These are phyloP conservation scores for Verticillium longisporum DNA, from an alignment of 2,329 filamentous ascomycete species.

Conservation along the genomic window DNA sequence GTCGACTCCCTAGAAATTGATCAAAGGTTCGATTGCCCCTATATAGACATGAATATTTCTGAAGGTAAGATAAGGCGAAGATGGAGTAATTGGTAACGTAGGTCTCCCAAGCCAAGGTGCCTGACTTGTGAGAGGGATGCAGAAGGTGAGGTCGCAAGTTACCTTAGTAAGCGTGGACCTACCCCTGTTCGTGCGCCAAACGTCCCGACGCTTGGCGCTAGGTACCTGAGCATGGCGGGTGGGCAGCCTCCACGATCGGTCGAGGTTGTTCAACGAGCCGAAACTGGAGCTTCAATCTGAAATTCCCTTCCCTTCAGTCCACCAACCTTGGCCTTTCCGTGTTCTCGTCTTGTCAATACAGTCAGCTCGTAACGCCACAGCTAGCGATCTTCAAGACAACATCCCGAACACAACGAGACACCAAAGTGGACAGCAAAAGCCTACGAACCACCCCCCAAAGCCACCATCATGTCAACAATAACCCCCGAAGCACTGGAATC, in stretches of 20 bases:
- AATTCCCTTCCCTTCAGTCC: background rate
- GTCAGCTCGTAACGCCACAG: background rate
- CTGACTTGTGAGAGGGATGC: too few species aligned
- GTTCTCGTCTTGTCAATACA: background rate
- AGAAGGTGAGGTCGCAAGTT: background rate
- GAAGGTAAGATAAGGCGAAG: too few species aligned
- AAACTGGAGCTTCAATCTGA: background rate
- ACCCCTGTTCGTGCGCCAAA: background rate
- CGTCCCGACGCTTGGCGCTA: background rate
- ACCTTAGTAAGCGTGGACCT: background rate
- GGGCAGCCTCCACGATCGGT: background rate
- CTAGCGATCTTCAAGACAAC: background rate
- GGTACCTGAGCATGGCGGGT: background rate
- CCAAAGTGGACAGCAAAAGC: background rate
- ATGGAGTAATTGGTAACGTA: too few species aligned
- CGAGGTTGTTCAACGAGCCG: background rate
- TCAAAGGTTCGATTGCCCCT: too few species aligned
- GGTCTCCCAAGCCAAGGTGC: too few species aligned
- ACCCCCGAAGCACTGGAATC: slow-evolving; percentile 71
- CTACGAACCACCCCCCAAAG: background rate
- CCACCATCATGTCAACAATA: slow-evolving; percentile 71
- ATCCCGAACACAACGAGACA: background rate
- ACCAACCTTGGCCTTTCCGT: background rate
- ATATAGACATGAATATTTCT: too few species aligned
- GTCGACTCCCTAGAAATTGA: too few species aligned